A percentile compares a stretch with the other conserved stretches of the same genome.
phyloP scores from a whole-genome alignment of 805 yeast species.

The Kuraishia molischiana region DNA sequence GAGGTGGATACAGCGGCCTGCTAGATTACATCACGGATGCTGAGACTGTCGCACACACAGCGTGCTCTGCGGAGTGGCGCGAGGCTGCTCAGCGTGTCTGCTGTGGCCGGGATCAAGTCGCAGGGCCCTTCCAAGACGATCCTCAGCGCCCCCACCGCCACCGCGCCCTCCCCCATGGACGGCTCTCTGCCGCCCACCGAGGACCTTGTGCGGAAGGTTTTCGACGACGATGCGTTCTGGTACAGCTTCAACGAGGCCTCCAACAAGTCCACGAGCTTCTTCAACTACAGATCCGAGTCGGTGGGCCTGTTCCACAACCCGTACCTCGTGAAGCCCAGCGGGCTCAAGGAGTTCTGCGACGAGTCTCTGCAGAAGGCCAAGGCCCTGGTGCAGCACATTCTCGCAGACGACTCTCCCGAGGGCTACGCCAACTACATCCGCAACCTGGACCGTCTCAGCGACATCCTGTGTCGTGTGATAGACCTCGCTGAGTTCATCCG shows the following conservation, averaged over 20 bases:
- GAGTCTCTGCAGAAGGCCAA: conserved; percentile 61
- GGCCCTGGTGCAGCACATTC: conserved; percentile 45
- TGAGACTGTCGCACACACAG: too few relatives aligned
- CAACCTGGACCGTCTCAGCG: conserved; percentile 77
- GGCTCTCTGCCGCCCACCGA: not conserved
- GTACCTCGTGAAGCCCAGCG: conserved; percentile 57
- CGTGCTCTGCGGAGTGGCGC: too few relatives aligned
- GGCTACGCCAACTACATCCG: conserved; percentile 44
- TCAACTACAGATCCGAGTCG: conserved; percentile 11
- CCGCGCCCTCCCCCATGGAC: not conserved
- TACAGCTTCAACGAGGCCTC: conserved; percentile 30
- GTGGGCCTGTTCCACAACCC: conserved; percentile 74
- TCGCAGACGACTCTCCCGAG: conserved; percentile 29
- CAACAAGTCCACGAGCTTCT: conserved; percentile 11
- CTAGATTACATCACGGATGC: too few relatives aligned
- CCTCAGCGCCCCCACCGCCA: too few relatives aligned
- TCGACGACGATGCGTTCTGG: conserved; percentile 57
- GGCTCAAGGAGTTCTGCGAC: conserved; percentile 57
- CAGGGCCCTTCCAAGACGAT: not conserved
- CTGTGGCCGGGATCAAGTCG: not conserved
- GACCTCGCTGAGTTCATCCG: conserved; percentile 91
- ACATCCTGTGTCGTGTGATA: conserved; percentile 81
- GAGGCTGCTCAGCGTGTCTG: too few relatives aligned
- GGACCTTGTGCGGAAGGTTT: conserved; percentile 34
- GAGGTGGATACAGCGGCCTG: too few relatives aligned